Evolutionary conservation across 768 basidiomycete genomes (phyloP), one percentile per base, ranked within the genome.

Genomic region (Hericium erinaceus): DNA sequence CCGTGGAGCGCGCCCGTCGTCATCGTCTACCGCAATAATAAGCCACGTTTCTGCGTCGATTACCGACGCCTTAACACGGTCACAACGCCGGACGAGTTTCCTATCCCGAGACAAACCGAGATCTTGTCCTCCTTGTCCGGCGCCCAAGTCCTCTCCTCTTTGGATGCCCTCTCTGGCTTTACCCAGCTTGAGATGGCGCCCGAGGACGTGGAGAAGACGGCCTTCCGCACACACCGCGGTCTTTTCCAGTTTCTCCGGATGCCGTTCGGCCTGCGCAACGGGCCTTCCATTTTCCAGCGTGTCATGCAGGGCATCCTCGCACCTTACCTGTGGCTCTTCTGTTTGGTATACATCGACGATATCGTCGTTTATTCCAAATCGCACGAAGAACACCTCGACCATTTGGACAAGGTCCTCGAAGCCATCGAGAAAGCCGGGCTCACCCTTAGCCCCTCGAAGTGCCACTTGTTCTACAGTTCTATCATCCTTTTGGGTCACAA

Each of bases 241-340:
- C 60, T 77, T 0, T 74, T 58, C 37, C 75, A 78, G 57, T 77
- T 77, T 60, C 57, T 55, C 20, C 51, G 72, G 39, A 75, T 77
- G 73, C 75, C 75, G 0, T 77, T 78, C 52, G 63, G 64, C 1
- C 57, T 60, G 1, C 40, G 58, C 13, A 70, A 71, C 52, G 68
- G 58, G 1, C 76, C 75, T 0, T 64, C 69, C 2, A 65, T 75
- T 0, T 77, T 77, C 56, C 77, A 77, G 53, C 51, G 73, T 22
- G 22, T 22, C 22, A 22, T 22, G 22, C 22, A 22, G 22, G 22
- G 22, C 22, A 22, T 22, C 22, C 22, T 22, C 22, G 22, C 22
- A 22, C 22, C 22, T 22, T 22, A 22, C 22, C 22, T 22, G 22
- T 22, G 22, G 22, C 22, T 22, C 22, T 22, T 22, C 22, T 22